These are phyloP conservation scores for Mortierella sp. DNA, from an alignment of 371 early-diverging fungal species.

Conservation along the genomic window DNA sequence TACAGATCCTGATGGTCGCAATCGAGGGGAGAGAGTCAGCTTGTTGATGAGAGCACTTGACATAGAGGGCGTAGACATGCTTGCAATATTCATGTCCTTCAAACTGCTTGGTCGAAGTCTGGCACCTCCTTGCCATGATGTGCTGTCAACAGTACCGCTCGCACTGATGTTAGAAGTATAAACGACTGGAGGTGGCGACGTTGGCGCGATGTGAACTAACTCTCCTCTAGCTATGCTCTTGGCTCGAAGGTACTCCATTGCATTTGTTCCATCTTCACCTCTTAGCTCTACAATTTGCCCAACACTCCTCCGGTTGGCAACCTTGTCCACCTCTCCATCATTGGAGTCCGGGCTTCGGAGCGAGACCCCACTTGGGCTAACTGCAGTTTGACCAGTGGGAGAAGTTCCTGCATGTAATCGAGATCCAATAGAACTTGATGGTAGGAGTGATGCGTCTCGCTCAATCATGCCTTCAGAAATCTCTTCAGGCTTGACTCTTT, in stretches of 20 bases:
- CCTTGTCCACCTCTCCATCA: constrained; percentile 3
- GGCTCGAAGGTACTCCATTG: constrained; percentile 48
- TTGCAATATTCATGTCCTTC: constrained; percentile 9
- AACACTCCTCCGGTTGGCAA: constrained; percentile 24
- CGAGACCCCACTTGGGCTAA: neutral
- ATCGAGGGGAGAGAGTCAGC: constrained; percentile 23
- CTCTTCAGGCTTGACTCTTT: constrained; percentile 10
- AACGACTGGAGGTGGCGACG: neutral
- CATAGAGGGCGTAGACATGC: constrained; percentile 10
- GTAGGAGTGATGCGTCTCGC: constrained; percentile 11
- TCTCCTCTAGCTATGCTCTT: constrained; percentile 47
- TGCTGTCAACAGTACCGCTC: neutral
- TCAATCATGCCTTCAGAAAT: constrained; percentile 18
- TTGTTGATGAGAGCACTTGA: constrained; percentile 11
- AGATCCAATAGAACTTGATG: constrained; percentile 28
- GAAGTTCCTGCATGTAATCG: constrained; percentile 18
- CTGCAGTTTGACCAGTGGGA: neutral
- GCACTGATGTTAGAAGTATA: neutral
- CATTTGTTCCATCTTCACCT: constrained; percentile 34
- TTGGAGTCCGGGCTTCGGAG: neutral
- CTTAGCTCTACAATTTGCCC: constrained; percentile 35
- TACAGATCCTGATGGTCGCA: constrained; percentile 11
- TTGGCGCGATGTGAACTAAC: neutral
- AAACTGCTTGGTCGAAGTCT: constrained; percentile 18
- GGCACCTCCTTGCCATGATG: neutral